Evolutionary conservation across 306 rosid genomes (phyloP).

Genomic region (Quercus dentata): DNA sequence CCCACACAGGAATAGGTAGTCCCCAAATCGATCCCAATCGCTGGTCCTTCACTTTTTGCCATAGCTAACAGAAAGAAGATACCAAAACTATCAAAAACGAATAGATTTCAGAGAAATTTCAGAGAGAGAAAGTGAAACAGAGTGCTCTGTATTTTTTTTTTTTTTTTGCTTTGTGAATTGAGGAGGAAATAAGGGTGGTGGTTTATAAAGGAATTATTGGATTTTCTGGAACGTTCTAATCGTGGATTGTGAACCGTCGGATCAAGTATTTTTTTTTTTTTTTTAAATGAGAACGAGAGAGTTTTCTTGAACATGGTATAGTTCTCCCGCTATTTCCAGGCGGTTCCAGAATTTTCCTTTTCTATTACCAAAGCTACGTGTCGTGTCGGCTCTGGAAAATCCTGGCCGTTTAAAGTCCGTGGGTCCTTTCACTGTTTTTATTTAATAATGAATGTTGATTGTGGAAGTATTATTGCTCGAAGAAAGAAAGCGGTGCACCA

Average conservation of each 20-base stretch:
- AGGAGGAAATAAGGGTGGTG: background rate
- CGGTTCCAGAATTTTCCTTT: slow-evolving; percentile 45
- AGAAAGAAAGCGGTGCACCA: no score
- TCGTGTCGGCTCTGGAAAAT: background rate
- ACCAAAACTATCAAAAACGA: background rate
- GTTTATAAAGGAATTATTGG: slow-evolving; percentile 15
- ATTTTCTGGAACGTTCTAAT: slow-evolving; percentile 42
- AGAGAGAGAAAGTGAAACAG: no score
- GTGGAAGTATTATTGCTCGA: background rate
- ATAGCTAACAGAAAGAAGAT: background rate
- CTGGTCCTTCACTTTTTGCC: slow-evolving; percentile 58
- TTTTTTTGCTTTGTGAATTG: background rate
- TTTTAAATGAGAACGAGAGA: background rate
- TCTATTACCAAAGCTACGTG: background rate
- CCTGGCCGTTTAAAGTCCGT: slow-evolving; percentile 3
- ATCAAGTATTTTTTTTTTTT: background rate
- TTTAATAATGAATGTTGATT: slow-evolving; percentile 17
- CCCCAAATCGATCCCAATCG: slow-evolving; percentile 55
- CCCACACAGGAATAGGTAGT: slow-evolving; percentile 51
- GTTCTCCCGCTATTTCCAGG: slow-evolving; percentile 22
- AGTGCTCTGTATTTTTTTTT: no score
- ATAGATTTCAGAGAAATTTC: background rate
- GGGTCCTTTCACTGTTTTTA: background rate
- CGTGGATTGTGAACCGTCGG: slow-evolving; percentile 31
- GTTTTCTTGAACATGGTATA: background rate